Percentiles rank a stretch among this genome's conserved stretches.
phyloP scores from a whole-genome alignment of 2,329 filamentous ascomycete species.

The Cercospora beticola region DNA sequence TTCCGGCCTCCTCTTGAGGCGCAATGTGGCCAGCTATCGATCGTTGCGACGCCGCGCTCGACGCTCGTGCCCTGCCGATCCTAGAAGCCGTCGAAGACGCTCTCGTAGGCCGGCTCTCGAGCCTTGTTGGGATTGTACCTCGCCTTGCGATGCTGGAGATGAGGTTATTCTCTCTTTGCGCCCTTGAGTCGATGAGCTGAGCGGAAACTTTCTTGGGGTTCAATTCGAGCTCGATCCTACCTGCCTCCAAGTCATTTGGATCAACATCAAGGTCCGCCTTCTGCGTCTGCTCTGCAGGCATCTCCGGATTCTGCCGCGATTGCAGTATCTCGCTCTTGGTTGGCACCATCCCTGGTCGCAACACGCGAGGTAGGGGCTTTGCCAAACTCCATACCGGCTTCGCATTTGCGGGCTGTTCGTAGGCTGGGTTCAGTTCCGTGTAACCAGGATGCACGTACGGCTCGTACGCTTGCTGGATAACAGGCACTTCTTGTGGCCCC shows the following conservation, averaged over 20 bases:
- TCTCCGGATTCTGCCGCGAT: conserved; percentile 32
- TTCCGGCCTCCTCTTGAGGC: conserved; percentile 22
- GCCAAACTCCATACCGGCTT: conserved; percentile 57
- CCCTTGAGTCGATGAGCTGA: conserved; percentile 49
- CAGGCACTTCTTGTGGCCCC: conserved; percentile 25
- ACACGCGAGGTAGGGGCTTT: conserved; percentile 55
- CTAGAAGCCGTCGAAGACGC: conserved; percentile 29
- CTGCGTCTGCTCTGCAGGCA: conserved; percentile 29
- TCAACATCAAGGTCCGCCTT: conserved; percentile 41
- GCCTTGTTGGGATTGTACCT: conserved; percentile 20
- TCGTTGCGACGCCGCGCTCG: conserved; percentile 16
- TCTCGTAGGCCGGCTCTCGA: conserved; percentile 23
- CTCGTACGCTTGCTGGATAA: conserved; percentile 27
- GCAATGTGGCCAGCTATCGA: conserved; percentile 35
- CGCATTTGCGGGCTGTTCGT: conserved; percentile 51
- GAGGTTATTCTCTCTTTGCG: conserved; percentile 38
- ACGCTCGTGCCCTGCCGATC: conserved; percentile 19
- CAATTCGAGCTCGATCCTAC: conserved; percentile 41
- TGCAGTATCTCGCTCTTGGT: conserved; percentile 37
- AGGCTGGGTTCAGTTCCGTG: conserved; percentile 54
- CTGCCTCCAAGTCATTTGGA: conserved; percentile 46
- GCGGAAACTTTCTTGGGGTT: conserved; percentile 46
- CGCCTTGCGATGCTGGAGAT: conserved; percentile 24
- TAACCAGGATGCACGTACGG: conserved; percentile 54
- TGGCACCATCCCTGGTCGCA: conserved; percentile 55